phyloP scores from a whole-genome alignment of 2,329 filamentous ascomycete genomes.

The Hirsutella thompsonii region DNA sequence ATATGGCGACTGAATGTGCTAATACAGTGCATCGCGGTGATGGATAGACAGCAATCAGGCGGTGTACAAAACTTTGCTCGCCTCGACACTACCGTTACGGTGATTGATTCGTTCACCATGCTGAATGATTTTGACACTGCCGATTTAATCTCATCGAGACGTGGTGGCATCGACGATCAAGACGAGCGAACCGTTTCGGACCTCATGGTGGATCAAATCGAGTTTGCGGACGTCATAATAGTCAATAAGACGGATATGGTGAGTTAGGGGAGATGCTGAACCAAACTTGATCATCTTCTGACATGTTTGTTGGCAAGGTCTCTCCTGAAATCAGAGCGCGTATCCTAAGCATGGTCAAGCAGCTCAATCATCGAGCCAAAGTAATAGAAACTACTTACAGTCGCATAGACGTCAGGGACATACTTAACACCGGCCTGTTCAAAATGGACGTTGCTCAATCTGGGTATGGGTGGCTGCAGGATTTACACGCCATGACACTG shows the following conservation, averaged over 20 bases:
- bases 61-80: conserved; percentile 53
- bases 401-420: conserved; percentile 46
- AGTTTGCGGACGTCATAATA: conserved; percentile 63
- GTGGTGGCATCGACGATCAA: conserved; percentile 47
- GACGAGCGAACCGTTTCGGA: conserved; percentile 65
- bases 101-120: conserved; percentile 62
- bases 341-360: conserved; percentile 34
- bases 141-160: conserved; percentile 52
- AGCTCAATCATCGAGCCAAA: conserved; percentile 55
- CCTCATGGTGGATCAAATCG: conserved; percentile 65
- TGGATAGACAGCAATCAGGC: conserved; percentile 36
- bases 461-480: conserved; percentile 57
- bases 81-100: conserved; percentile 59
- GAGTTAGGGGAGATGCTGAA: too few relatives aligned
- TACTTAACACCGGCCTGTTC: conserved; percentile 55
- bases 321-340: background rate
- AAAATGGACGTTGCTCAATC: conserved; percentile 50
- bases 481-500: conserved; percentile 54
- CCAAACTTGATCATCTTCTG: too few relatives aligned
- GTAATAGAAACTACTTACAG: conserved; percentile 47
- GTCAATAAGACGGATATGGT: conserved; percentile 60
- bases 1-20: too few relatives aligned
- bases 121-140: conserved; percentile 59
- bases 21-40: too few relatives aligned
- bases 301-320: too few relatives aligned